Percentiles rank a stretch among this genome's conserved stretches.
Conservation (phyloP, 805 yeast species). For the Yamadazyma endophytica region DNA sequence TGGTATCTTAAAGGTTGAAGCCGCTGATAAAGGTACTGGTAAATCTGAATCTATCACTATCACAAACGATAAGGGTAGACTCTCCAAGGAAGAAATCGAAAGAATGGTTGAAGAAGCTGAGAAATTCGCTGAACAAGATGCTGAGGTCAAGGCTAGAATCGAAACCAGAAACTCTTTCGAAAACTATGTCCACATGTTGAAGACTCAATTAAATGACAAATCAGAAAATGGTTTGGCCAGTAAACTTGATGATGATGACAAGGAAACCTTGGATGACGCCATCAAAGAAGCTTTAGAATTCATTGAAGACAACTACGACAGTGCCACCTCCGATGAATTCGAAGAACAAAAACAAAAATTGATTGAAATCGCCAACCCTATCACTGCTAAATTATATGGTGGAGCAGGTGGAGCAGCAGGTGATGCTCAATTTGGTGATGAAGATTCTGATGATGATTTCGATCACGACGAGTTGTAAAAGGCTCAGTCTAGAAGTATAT, state of each 20-base stretch:
- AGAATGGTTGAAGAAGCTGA: conserved; percentile 99
- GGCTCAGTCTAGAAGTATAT: conserved; percentile 1
- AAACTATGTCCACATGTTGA: conserved; percentile 41
- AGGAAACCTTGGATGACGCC: conserved; percentile 84
- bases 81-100: conserved; percentile 93
- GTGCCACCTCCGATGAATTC: conserved; percentile 88
- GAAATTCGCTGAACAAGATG: conserved; percentile 58
- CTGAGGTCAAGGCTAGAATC: conserved; percentile 40
- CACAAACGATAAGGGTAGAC: conserved; percentile 98
- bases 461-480: conserved; percentile 43
- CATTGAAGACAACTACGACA: conserved; percentile 76
- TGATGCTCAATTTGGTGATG: conserved; percentile 41
- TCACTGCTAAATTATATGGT: conserved; percentile 71
- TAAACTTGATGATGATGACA: conserved; percentile 85
- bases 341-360: conserved; percentile 84
- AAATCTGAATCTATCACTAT: conserved; percentile 97
- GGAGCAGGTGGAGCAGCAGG: conserved; percentile 41
- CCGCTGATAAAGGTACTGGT: conserved; percentile 98
- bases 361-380: conserved; percentile 82
- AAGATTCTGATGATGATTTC: conserved; percentile 40
- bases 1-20: conserved; percentile 99
- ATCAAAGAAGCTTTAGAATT: conserved; percentile 81
- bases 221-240: conserved; percentile 55
- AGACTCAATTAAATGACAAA: conserved; percentile 41
- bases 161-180: conserved; percentile 43